Evolutionary conservation across 108 stramenopile genomes (phyloP).

Genomic region (Nitzschia putrida): DNA sequence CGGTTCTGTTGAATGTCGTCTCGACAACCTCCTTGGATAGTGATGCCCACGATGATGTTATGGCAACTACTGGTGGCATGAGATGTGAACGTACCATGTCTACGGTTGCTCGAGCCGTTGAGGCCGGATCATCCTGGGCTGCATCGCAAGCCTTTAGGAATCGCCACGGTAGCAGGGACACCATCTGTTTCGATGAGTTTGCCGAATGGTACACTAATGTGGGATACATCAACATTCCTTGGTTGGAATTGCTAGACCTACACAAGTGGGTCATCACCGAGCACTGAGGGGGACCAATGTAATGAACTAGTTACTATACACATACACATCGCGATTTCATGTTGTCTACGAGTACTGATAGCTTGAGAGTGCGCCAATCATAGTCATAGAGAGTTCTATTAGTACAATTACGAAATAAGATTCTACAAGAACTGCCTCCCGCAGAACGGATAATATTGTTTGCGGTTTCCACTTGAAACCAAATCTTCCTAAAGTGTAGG

Average conservation of each 20-base stretch:
- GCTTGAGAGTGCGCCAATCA: too few relatives aligned
- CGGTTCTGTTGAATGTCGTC: conserved; percentile 68
- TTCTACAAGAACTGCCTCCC: too few relatives aligned
- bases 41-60: conserved; percentile 35
- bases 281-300: conserved; percentile 1
- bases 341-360: too few relatives aligned
- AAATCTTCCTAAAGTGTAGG: too few relatives aligned
- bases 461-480: too few relatives aligned
- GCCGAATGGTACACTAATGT: conserved; percentile 90
- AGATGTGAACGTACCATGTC: conserved; percentile 45
- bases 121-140: conserved; percentile 81
- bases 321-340: too few relatives aligned
- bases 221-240: conserved; percentile 79
- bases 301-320: too few relatives aligned
- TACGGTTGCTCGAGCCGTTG: conserved; percentile 61
- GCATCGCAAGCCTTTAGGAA: conserved; percentile 62
- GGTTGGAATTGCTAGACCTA: conserved; percentile 88
- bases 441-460: too few relatives aligned
- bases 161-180: conserved; percentile 30
- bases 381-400: too few relatives aligned
- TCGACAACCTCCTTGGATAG: conserved; percentile 45
- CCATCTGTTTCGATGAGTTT: conserved; percentile 85
- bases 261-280: conserved; percentile 70
- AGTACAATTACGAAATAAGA: too few relatives aligned
- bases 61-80: conserved; percentile 46